phyloP scores from a whole-genome alignment of 2,329 filamentous ascomycete species.

The Calonectria hongkongensis region DNA sequence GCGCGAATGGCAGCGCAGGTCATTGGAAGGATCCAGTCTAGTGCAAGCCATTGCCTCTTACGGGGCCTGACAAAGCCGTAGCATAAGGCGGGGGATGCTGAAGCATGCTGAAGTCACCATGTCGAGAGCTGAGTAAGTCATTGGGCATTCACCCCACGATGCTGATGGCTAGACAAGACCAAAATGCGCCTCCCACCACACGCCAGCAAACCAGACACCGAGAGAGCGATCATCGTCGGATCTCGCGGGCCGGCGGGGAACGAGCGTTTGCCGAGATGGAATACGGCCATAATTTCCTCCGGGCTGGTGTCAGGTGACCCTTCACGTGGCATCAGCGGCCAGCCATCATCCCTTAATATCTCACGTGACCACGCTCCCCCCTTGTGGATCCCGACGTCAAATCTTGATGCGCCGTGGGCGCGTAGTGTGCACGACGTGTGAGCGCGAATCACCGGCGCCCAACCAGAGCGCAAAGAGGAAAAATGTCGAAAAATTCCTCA shows the following conservation, averaged over 20 bases:
- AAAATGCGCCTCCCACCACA: not conserved
- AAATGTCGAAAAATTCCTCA: slow-evolving; percentile 31
- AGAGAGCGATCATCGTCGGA: not conserved
- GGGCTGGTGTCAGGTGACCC: not conserved
- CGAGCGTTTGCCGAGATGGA: slow-evolving; percentile 24
- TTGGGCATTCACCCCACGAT: slow-evolving; percentile 20
- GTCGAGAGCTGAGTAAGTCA: slow-evolving; percentile 31
- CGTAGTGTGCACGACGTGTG: slow-evolving; percentile 21
- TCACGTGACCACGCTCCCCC: slow-evolving; percentile 37
- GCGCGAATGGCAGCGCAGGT: slow-evolving; percentile 25
- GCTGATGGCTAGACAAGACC: not conserved
- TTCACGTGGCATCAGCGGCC: slow-evolving; percentile 12
- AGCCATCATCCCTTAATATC: not conserved
- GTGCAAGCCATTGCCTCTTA: slow-evolving; percentile 24
- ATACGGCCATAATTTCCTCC: slow-evolving; percentile 10
- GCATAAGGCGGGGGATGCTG: slow-evolving; percentile 18
- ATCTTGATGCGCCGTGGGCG: slow-evolving; percentile 20
- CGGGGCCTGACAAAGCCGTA: slow-evolving; percentile 35
- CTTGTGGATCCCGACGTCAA: slow-evolving; percentile 9
- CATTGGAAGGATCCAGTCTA: slow-evolving; percentile 26
- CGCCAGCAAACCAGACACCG: not conserved
- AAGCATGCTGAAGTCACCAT: slow-evolving; percentile 34
- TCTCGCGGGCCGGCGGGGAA: slow-evolving; percentile 11
- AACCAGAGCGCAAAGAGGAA: not conserved
- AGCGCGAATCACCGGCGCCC: slow-evolving; percentile 17